Conservation (phyloP, 192 early-diverging fungal species). For the Podila clonocystis region DNA sequence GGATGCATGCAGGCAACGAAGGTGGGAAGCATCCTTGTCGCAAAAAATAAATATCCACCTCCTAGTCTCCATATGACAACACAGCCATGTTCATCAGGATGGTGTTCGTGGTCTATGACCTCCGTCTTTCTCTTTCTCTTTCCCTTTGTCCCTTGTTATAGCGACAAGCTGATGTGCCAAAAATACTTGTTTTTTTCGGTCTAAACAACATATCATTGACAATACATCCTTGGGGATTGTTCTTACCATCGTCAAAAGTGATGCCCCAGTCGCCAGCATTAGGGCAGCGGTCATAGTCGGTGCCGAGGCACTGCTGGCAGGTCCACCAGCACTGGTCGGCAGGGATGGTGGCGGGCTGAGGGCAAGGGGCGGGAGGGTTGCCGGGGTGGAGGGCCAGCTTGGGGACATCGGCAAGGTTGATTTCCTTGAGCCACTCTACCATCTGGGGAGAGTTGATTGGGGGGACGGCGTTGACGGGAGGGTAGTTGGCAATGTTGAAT, state of each 20-base stretch:
- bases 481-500: constrained; percentile 37
- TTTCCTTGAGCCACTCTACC: constrained; percentile 28
- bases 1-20: too few species aligned
- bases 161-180: too few species aligned
- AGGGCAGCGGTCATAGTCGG: constrained; percentile 49
- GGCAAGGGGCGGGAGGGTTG: constrained; percentile 12
- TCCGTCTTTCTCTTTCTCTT: too few species aligned
- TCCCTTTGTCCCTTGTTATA: too few species aligned
- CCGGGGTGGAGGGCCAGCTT: constrained; percentile 31
- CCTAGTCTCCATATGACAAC: too few species aligned
- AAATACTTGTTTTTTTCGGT: too few species aligned
- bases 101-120: too few species aligned
- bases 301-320: constrained; percentile 22
- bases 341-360: neutral
- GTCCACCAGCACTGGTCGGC: constrained; percentile 38
- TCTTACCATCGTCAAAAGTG: constrained; percentile 65
- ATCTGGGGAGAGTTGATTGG: constrained; percentile 25
- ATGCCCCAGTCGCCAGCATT: constrained; percentile 61
- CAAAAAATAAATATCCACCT: too few species aligned
- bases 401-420: constrained; percentile 44
- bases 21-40: too few species aligned
- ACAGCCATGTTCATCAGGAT: too few species aligned
- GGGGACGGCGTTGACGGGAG: constrained; percentile 23
- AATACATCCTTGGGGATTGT: neutral
- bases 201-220: too few species aligned